These are phyloP conservation scores for Fusarium multiceps DNA, from an alignment of 2,329 filamentous ascomycete genomes.

Conservation along the genomic window DNA sequence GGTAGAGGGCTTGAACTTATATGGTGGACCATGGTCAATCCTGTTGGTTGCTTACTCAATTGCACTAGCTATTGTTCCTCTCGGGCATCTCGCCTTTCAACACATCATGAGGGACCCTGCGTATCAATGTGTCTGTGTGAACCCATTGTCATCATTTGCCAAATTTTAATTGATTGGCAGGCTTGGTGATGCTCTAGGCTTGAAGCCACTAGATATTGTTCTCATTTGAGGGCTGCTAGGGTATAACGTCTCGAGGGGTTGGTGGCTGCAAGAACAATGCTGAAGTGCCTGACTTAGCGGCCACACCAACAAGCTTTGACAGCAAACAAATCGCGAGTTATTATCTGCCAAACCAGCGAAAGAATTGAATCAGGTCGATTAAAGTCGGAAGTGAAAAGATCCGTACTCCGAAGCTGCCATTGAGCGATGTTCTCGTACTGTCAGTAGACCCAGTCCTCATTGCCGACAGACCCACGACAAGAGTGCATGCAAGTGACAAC, in stretches of 20 bases:
- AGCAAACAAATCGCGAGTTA: not conserved
- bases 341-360: no score
- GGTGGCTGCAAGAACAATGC: slow-evolving; percentile 4
- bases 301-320: not conserved
- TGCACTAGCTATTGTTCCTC: not conserved
- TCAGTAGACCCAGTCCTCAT: no score
- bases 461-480: no score
- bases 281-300: not conserved
- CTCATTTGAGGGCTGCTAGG: not conserved
- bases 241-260: not conserved
- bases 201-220: not conserved
- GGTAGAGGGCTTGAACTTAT: not conserved
- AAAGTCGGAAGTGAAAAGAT: accelerated
- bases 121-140: not conserved
- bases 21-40: not conserved
- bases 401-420: not conserved
- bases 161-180: not conserved
- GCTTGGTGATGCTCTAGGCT: no score
- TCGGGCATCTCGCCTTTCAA: not conserved
- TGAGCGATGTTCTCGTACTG: not conserved
- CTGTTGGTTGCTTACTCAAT: accelerated
- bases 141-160: not conserved
- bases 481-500: no score
- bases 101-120: not conserved
- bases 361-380: not conserved